Evolutionary conservation across 208 protist species (phyloP), one percentile per base, ranked within the genome.

Genomic region (Leishmania guyanensis): DNA sequence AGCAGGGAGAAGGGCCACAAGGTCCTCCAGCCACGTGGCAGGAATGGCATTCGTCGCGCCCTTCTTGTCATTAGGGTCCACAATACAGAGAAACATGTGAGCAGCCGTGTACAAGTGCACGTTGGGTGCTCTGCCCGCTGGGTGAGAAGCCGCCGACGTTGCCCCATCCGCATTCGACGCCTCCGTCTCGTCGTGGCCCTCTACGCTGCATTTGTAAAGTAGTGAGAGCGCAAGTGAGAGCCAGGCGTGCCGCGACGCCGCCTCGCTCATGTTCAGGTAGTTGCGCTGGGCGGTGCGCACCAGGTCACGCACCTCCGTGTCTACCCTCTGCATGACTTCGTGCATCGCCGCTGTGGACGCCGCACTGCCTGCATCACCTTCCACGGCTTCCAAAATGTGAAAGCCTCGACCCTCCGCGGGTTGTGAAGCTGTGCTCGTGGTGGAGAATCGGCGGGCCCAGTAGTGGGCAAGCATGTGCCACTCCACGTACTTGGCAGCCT

Each of bases 401-500:
- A 10, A 17, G 3, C 22, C 26, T 20, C 26, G 10, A 53, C 46
- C 8, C 46, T 36, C 20, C 51, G 48, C 26, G 10, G 29, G 50
- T 6, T 14, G 51, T n/a, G 43, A 22, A 1, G 54, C 58, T 8
- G 72, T 26, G 46, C 9, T 29, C 56, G 69, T 26, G 46, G 48
- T 3, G 26, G 22, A 10, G 54, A 58, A 50, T 56, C 26, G 46
- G 3, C 51, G 51, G 53, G 84, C 79, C 84, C 88, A 89, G 46
- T 82, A 85, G n/a, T 84, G 83, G 0, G 72, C 75, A 50, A 87
- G 65, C 66, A 85, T 83, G 54, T 86, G 76, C 89, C 88, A 91
- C 77, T 97, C 94, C 54, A 90, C 92, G 79, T 92, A 97, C 82
- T 95, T 97, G 46, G 88, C 82, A 0, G 92, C 91, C 81, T 97